Evolutionary conservation across 805 yeast species (phyloP).

Genomic region (Candida arabinofermentans): DNA sequence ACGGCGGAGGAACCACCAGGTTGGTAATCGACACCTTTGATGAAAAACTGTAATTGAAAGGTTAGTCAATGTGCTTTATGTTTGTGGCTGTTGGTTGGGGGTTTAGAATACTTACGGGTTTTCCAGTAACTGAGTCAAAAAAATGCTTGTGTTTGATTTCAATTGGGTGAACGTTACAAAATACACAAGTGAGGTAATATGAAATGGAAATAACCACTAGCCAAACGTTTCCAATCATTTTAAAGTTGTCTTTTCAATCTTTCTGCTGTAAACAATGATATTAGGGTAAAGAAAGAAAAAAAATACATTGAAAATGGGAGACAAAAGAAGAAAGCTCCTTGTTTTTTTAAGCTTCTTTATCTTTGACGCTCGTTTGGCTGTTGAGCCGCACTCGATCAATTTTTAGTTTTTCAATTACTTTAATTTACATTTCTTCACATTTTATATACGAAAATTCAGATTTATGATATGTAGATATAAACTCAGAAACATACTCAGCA

Average conservation of each 20-base stretch:
- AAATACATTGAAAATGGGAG: not conserved
- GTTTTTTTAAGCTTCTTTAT: too few relatives aligned
- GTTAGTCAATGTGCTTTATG: not conserved
- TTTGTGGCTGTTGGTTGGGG: too few relatives aligned
- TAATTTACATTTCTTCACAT: too few relatives aligned
- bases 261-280: not conserved
- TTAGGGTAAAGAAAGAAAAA: not conserved
- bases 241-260: not conserved
- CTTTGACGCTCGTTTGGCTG: not conserved
- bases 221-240: conserved; percentile 4
- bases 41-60: conserved; percentile 46
- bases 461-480: too few relatives aligned
- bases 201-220: conserved; percentile 3
- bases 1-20: conserved; percentile 92
- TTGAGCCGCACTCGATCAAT: too few relatives aligned
- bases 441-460: too few relatives aligned
- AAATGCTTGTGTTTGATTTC: conserved; percentile 67
- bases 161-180: conserved; percentile 51
- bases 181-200: conserved; percentile 4
- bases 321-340: not conserved
- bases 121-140: conserved; percentile 66
- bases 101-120: conserved; percentile 48
- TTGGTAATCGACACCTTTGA: conserved; percentile 90
- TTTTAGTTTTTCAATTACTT: too few relatives aligned
- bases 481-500: too few relatives aligned